phyloP scores from a whole-genome alignment of 2,329 filamentous ascomycete genomes.

The Diaporthe sp. region DNA sequence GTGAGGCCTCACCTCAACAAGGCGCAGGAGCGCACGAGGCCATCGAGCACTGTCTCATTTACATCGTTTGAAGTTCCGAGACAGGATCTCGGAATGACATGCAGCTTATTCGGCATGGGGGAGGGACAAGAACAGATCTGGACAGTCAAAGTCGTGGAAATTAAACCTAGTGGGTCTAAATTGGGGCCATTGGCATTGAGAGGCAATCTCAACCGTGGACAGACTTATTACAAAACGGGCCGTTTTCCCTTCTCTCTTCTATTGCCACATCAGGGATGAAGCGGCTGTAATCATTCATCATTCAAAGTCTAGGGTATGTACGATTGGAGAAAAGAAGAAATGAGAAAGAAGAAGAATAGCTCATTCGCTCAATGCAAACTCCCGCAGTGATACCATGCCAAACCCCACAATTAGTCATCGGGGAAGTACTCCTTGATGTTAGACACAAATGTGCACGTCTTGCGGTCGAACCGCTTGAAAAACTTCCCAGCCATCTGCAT shows the following conservation, averaged over 20 bases:
- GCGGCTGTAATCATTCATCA: neutral
- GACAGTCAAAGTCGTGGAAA: slow-evolving; percentile 5
- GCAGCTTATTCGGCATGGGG: neutral
- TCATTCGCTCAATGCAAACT: slow-evolving; percentile 11
- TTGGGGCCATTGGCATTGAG: slow-evolving; percentile 17
- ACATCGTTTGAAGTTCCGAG: neutral
- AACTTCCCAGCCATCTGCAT: slow-evolving; percentile 83
- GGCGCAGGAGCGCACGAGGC: neutral
- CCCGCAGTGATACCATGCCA: neutral
- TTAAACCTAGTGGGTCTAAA: slow-evolving; percentile 21
- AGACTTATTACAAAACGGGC: neutral
- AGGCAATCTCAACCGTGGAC: slow-evolving; percentile 5
- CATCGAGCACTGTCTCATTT: neutral
- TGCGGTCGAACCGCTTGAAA: slow-evolving; percentile 87
- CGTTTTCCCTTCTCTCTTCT: neutral
- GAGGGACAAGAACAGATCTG: neutral
- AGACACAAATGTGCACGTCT: slow-evolving; percentile 80
- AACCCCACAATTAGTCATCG: slow-evolving; percentile 72
- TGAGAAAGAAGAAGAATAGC: neutral
- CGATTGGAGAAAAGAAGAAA: neutral
- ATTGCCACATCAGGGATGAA: neutral
- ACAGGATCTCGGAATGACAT: neutral
- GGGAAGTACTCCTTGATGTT: slow-evolving; percentile 87
- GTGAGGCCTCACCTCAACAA: neutral
- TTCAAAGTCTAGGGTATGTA: slow-evolving; percentile 21